Conservation (phyloP, 805 yeast genomes). For the Yarrowia phangngaensis region DNA sequence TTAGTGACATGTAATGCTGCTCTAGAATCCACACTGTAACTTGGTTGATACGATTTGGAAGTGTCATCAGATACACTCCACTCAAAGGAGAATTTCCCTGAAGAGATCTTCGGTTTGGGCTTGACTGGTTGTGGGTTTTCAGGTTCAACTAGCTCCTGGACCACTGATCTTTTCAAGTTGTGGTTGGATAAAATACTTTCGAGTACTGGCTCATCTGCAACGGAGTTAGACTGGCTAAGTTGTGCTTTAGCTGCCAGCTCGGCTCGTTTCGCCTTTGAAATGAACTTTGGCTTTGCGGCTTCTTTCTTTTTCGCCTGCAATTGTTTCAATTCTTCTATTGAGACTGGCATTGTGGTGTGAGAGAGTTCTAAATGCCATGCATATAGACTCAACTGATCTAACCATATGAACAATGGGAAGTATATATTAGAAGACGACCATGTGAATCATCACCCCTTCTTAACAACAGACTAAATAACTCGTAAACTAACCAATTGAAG, state of each 20-base stretch:
- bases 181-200: not conserved
- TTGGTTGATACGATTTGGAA: slow-evolving; percentile 44
- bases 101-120: not conserved
- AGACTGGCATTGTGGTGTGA: slow-evolving; percentile 31
- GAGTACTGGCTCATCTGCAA: not conserved
- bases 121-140: not conserved
- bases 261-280: slow-evolving; percentile 41
- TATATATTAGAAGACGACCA: too few relatives aligned
- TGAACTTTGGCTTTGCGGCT: slow-evolving; percentile 43
- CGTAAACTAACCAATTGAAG: not conserved
- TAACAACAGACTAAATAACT: not conserved
- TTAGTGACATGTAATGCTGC: slow-evolving; percentile 29
- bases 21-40: slow-evolving; percentile 36
- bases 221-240: not conserved
- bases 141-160: slow-evolving; percentile 2
- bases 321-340: slow-evolving; percentile 37
- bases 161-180: slow-evolving; percentile 12
- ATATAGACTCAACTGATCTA: slow-evolving; percentile 3
- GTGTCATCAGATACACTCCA: slow-evolving; percentile 75
- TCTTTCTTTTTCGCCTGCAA: slow-evolving; percentile 31
- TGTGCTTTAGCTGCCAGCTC: slow-evolving; percentile 19
- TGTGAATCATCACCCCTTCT: too few relatives aligned
- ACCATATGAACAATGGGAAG: too few relatives aligned
- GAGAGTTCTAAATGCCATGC: not conserved
- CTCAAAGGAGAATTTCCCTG: slow-evolving; percentile 53